Evolutionary conservation across 768 basidiomycete genomes (phyloP).

Genomic region (Suillus subluteus): DNA sequence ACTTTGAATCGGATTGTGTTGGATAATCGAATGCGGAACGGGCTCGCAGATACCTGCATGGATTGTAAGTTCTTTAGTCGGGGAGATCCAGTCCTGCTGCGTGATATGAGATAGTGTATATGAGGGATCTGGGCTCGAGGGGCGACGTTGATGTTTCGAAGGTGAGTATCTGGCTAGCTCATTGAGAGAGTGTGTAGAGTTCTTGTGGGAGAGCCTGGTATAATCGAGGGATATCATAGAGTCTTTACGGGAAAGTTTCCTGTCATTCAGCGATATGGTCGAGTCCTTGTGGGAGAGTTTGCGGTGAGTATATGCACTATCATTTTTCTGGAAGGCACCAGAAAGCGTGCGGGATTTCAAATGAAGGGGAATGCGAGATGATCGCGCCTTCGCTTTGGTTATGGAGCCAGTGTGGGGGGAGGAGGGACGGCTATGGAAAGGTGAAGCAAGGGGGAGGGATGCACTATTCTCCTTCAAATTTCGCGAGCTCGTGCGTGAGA

Average conservation of each 20-base stretch:
- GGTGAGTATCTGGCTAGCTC: constrained; percentile 19
- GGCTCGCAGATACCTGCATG: not conserved
- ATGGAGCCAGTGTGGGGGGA: constrained; percentile 42
- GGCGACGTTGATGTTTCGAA: constrained; percentile 22
- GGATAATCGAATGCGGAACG: not conserved
- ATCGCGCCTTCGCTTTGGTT: constrained; percentile 32
- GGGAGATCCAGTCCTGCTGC: constrained; percentile 20
- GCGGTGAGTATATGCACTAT: constrained; percentile 1
- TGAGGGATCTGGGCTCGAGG: constrained; percentile 25
- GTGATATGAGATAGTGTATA: constrained; percentile 31
- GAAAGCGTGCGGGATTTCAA: constrained; percentile 47
- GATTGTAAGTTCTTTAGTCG: constrained; percentile 16
- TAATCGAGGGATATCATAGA: constrained; percentile 24
- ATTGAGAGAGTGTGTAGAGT: constrained; percentile 13
- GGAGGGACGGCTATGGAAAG: constrained; percentile 48
- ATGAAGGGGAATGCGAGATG: constrained; percentile 27
- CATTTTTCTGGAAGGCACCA: constrained; percentile 22
- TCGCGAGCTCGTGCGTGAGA: constrained; percentile 44
- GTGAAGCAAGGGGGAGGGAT: constrained; percentile 42
- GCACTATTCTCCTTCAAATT: constrained; percentile 44
- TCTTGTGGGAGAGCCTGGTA: constrained; percentile 9
- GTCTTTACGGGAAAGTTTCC: constrained; percentile 21
- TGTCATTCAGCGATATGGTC: constrained; percentile 10
- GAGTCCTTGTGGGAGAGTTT: constrained; percentile 11
- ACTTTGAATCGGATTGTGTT: not conserved